A percentile compares a stretch with the other conserved stretches of the same genome.
phyloP scores from a whole-genome alignment of 257 asterid genomes.

The Parsonsia alboflavescens region DNA sequence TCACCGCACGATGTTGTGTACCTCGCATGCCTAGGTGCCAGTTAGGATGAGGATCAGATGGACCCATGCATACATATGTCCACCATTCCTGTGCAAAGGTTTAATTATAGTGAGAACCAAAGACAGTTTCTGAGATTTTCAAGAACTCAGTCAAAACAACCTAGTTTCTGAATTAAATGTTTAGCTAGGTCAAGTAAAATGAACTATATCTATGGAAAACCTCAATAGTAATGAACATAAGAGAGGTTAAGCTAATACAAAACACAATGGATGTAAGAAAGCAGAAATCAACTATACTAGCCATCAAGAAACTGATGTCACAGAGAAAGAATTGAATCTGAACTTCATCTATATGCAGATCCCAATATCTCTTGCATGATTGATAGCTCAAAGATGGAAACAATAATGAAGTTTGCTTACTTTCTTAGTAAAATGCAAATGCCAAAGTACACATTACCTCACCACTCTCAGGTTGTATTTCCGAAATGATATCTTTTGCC shows the following conservation, averaged over 20 bases:
- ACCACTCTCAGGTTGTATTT: conserved; percentile 91
- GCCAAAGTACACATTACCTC: conserved; percentile 57
- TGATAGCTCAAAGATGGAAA: not conserved
- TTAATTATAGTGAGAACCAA: conserved; percentile 4
- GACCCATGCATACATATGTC: conserved; percentile 99
- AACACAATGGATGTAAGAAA: not conserved
- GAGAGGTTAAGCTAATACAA: not conserved
- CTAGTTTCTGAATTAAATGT: not conserved
- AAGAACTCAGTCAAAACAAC: not conserved
- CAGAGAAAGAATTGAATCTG: not conserved
- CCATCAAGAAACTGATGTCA: not conserved
- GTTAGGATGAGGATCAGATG: conserved; percentile 97
- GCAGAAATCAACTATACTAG: not conserved
- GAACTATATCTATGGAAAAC: not conserved
- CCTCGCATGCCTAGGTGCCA: conserved; percentile 99
- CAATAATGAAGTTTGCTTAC: not conserved
- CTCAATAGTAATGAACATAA: not conserved
- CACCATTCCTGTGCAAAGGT: conserved; percentile 81
- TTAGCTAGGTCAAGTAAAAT: not conserved
- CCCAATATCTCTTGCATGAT: not conserved
- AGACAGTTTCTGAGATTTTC: not conserved
- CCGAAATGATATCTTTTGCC: conserved; percentile 79
- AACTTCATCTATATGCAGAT: not conserved
- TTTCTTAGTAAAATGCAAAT: not conserved
- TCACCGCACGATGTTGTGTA: conserved; percentile 95